These are phyloP conservation scores for Lolium perenne DNA, from an alignment of 176 grass and related monocot species.

Conservation along the genomic window DNA sequence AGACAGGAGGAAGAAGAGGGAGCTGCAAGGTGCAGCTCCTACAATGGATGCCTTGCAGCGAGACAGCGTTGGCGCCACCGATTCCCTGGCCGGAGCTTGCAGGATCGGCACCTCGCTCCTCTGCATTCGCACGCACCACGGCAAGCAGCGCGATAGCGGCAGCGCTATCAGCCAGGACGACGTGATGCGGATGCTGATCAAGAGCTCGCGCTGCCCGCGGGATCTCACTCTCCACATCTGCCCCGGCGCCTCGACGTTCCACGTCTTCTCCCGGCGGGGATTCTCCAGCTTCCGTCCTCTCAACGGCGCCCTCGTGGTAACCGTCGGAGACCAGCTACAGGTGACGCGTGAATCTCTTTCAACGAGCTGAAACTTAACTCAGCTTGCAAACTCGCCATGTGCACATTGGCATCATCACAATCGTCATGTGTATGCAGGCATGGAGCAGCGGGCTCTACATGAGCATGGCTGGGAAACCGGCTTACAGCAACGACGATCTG, in stretches of 20 bases:
- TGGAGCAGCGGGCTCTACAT: slow-evolving; percentile 55
- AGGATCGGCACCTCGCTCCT: slow-evolving; percentile 23
- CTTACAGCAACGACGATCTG: slow-evolving; percentile 30
- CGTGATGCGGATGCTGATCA: slow-evolving; percentile 53
- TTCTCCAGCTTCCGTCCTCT: slow-evolving; percentile 52
- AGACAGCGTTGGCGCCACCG: neutral
- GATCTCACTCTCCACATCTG: slow-evolving; percentile 54
- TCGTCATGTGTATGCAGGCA: slow-evolving; percentile 41
- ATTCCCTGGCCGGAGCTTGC: neutral
- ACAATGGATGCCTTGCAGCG: slow-evolving; percentile 27
- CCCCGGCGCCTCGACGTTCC: slow-evolving; percentile 51
- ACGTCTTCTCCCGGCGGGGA: slow-evolving; percentile 63
- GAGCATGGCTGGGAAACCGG: slow-evolving; percentile 55
- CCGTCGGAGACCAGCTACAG: slow-evolving; percentile 67
- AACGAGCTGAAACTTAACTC: neutral
- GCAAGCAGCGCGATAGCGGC: neutral
- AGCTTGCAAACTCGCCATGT: neutral
- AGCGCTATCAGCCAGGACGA: slow-evolving; percentile 47
- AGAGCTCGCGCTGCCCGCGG: slow-evolving; percentile 47
- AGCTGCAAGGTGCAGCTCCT: too few relatives aligned
- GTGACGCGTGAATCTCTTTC: slow-evolving; percentile 37
- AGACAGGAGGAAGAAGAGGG: too few relatives aligned
- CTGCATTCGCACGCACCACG: slow-evolving; percentile 51
- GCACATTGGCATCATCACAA: neutral
- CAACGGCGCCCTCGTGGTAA: slow-evolving; percentile 53